Evolutionary conservation across 371 early-diverging fungal genomes (phyloP).

Genomic region (Apophysomyces sp.): DNA sequence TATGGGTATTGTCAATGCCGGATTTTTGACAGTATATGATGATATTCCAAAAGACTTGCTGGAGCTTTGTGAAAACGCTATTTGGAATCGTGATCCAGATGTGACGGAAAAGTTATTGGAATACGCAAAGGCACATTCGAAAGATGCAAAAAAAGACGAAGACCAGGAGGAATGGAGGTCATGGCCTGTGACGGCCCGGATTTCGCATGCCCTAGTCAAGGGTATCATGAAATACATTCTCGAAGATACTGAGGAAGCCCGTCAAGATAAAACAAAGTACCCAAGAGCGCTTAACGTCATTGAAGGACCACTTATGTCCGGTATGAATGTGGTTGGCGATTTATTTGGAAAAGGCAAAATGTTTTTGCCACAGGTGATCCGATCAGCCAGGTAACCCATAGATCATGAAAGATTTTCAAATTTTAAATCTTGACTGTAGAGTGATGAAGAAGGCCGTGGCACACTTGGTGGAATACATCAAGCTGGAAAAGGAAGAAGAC

Average conservation of each 20-base stretch:
- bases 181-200: constrained; percentile 70
- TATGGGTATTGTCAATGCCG: constrained; percentile 97
- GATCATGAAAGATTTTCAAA: constrained; percentile 7
- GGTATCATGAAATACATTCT: constrained; percentile 89
- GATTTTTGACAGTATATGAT: constrained; percentile 91
- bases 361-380: constrained; percentile 97
- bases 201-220: constrained; percentile 84
- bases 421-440: constrained; percentile 12
- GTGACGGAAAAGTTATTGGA: constrained; percentile 89
- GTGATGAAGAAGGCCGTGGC: constrained; percentile 95
- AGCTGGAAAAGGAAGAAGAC: constrained; percentile 75
- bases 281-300: constrained; percentile 91
- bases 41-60: constrained; percentile 92
- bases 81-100: constrained; percentile 88
- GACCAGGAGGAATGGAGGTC: constrained; percentile 88
- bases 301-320: constrained; percentile 93
- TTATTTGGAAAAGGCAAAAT: constrained; percentile 92
- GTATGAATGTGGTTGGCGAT: constrained; percentile 93
- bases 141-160: constrained; percentile 70
- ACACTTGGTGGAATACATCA: constrained; percentile 91
- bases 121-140: constrained; percentile 83
- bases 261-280: constrained; percentile 63
- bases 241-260: constrained; percentile 93
- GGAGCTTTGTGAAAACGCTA: constrained; percentile 87
- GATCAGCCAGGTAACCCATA: constrained; percentile 71